Percentiles rank a stretch among this genome's conserved stretches.
Evolutionary conservation across 306 rosid species (phyloP).

Genomic region (Elaeagnus macrophylla): DNA sequence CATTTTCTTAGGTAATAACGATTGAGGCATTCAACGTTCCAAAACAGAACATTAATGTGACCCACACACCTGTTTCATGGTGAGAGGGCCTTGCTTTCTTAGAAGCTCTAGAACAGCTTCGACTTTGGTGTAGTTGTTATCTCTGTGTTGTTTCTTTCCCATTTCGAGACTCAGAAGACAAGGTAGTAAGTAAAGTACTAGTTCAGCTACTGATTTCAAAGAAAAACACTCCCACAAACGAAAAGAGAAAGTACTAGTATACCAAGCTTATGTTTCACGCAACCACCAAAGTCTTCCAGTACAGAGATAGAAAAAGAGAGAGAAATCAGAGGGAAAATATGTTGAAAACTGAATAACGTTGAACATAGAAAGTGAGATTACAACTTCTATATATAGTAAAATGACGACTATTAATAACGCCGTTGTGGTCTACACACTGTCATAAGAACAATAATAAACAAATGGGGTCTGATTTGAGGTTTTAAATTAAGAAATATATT

Average conservation of each 20-base stretch:
- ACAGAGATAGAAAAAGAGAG: not conserved
- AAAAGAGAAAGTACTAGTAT: slow-evolving; percentile 27
- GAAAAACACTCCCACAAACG: slow-evolving; percentile 18
- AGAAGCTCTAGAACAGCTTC: slow-evolving; percentile 74
- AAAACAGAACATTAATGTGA: not conserved
- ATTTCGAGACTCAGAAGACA: slow-evolving; percentile 18
- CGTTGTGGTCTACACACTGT: slow-evolving; percentile 39
- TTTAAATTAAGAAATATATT: too few relatives aligned
- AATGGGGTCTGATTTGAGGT: not conserved
- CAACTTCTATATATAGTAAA: slow-evolving; percentile 63
- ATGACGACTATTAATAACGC: slow-evolving; percentile 59
- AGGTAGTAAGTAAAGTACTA: not conserved
- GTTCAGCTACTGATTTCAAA: slow-evolving; percentile 13
- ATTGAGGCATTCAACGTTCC: too few relatives aligned
- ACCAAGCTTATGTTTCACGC: slow-evolving; percentile 82
- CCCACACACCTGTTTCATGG: slow-evolving; percentile 58
- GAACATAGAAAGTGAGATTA: slow-evolving; percentile 19
- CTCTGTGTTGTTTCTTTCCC: slow-evolving; percentile 64
- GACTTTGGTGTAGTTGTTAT: slow-evolving; percentile 26
- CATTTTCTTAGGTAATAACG: too few relatives aligned
- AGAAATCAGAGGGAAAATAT: slow-evolving; percentile 14
- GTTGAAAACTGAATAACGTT: slow-evolving; percentile 22
- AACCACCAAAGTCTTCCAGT: slow-evolving; percentile 24
- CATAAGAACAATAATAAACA: slow-evolving; percentile 12
- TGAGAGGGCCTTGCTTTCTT: slow-evolving; percentile 69